Base-by-base conservation (phyloP, 371 early-diverging fungal species). In the Saksenaea oblongispora region DNA sequence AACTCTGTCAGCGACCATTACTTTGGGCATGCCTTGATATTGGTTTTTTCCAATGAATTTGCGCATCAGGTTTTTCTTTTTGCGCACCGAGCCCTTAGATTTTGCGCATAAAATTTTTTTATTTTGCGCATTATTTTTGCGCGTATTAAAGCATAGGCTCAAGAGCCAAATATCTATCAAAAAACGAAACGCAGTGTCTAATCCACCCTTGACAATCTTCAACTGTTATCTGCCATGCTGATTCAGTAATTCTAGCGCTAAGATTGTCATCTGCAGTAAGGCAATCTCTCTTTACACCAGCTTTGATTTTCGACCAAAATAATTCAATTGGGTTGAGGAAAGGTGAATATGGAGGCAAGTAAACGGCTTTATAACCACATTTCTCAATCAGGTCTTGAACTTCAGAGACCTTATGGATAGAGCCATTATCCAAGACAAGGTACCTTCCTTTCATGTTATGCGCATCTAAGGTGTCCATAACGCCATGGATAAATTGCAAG, bases 191-290 rank as follows among this genome's bases (percentile, higher is more conserved):
- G 5, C 5, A 39, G 11, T 39, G n/a, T 3, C 39, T 3, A 11
- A 59, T 67, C 57, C 57, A 67, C 56, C 67, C 63, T 63, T 63
- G 63, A 63, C 60, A 59, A 59, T 59, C 63, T 62, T 59, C 36
- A 47, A 44, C 44, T 67, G 63, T 60, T 56, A 60, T 58, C 31
- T 31, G 31, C 7, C 31, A 7, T 2, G 31, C 31, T 31, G 31
- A 31, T 31, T 31, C 31, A 31, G 7, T 31, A 4, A 31, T 31
- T 7, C 64, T 61, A 36, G 36, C 13, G 13, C 36, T 36, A 36
- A 36, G 13, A 13, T 11, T 39, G n/a, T 39, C 39, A 39, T 11
- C n/a, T 3, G n/a, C 39, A 39, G 5, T 39, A 39, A 39, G 39
- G 36, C 13, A 36, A n/a, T 3, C 39, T 39, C 39, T 39, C 11